Base-by-base conservation (phyloP, 2,329 filamentous ascomycete genomes). In the Lecanicillium sp. region DNA sequence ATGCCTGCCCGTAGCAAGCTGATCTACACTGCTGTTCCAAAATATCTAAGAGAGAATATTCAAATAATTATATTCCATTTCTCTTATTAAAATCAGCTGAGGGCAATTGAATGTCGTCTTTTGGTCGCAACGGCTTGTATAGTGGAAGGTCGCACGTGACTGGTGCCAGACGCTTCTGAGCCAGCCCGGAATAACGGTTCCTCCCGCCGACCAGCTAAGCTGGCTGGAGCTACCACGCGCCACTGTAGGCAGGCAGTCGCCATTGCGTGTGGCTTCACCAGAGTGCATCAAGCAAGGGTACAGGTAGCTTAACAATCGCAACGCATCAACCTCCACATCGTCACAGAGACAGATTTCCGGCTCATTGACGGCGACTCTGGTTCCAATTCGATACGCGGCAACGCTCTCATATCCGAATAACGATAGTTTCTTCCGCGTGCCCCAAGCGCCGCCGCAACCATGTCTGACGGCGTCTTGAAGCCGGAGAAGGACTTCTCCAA, bases 401-500 rank as follows among this genome's bases (percentile, higher is more conserved):
- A 7, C 15, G 15, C 28, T n/a, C 29, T 13, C 15, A 4, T n/a
- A 5, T 29, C 29, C 35, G 22, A 37, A 12, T 13, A 11, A 25
- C 22, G 22, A 7, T 13, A 7, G 6, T 13, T 14, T 7, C n/a
- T 5, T 13, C 6, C 13, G 15, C 7, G 5, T 17, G 6, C 29
- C 17, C 14, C 33, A 22, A 27, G 29, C 29, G 32, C 12, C 34
- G 37, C 42, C 37, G 33, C 43, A 51, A 59, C 40, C 60, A 94
- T 94, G 88, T 84, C 88, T 56, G 85, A 88, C 66, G 79, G 79
- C 65, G 66, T 75, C 57, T 66, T 92, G 64, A 94, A 94, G 78
- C 87, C 90, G 58, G 92, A 98, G 74, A 96, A 94, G 83, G 92
- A 98, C 80, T 96, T 86, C 78, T 84, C 86, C 59, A 94, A 95